These are phyloP conservation scores for Sanghuangporus baumii DNA, from an alignment of 1,284 basidiomycete species.

Conservation along the genomic window DNA sequence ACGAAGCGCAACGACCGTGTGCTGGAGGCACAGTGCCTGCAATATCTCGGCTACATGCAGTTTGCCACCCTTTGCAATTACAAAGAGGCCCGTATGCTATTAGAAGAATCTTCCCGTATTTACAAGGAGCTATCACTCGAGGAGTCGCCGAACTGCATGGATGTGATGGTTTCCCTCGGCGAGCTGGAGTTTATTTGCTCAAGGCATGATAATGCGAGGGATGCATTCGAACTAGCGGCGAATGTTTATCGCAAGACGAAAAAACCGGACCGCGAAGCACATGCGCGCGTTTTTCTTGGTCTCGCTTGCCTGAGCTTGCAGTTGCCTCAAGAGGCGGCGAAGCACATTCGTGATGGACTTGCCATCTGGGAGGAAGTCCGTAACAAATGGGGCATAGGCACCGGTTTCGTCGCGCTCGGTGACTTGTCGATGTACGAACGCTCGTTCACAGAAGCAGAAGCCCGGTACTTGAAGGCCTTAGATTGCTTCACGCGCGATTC, in stretches of 20 bases:
- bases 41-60: not conserved
- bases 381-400: conserved; percentile 4
- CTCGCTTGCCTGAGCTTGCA: not conserved
- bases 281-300: not conserved
- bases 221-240: not conserved
- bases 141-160: not conserved
- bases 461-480: not conserved
- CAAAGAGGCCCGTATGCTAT: not conserved
- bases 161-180: not conserved
- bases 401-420: not conserved
- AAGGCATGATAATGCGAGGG: not conserved
- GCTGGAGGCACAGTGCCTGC: conserved; percentile 2
- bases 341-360: not conserved
- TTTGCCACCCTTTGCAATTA: not conserved
- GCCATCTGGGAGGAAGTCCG: not conserved
- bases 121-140: not conserved
- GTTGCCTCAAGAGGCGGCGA: not conserved
- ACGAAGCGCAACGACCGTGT: not conserved
- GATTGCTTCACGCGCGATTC: not conserved
- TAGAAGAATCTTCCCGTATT: not conserved
- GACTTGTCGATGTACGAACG: not conserved
- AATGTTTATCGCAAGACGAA: not conserved
- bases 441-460: not conserved
- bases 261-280: conserved; percentile 2
- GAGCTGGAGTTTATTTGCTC: conserved; percentile 1